Base-by-base conservation (phyloP, 768 basidiomycete genomes). In the Kwoniella shandongensis region DNA sequence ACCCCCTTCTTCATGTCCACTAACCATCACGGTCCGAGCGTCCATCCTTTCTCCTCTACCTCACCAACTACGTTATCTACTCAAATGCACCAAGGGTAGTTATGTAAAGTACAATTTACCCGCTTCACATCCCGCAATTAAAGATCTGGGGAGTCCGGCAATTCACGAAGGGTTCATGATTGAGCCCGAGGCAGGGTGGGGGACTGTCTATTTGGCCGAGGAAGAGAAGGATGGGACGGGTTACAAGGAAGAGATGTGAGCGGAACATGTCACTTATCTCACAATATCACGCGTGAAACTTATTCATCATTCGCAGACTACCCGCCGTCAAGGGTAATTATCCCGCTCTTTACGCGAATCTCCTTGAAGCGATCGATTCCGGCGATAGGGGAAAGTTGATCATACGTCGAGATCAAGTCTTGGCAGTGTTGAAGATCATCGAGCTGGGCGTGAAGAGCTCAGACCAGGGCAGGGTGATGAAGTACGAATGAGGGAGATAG, bases 401-500 rank as follows among this genome's bases (percentile, higher is more conserved):
- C 6, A 83, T 91, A 41, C 88, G 84, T 73, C 89, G 88, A 81
- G 83, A 84, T 63, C 84, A 91, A 71, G 84, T 87, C 0, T 82
- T 83, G 8, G 76, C 80, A 6, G 86, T 88, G 8, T 84, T 92
- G 62, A 83, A 87, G 77, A 80, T 92, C 71, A 83, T 91, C 65
- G 88, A 91, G 76, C 79, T 88, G 10, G 88, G 86, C 7, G 79
- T 83, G 69, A 75, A 82, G 75, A 87, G 87, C 62, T 82, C 86
- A 13, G 81, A 76, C 61, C 84, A 87, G 69, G 85, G 85, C 15
- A 74, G 76, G 50, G 52, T 61, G 4, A 10, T 59, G 42, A n/a
- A 4, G 17, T 58, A 32, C 32, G 32, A 32, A 32, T 32, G 32
- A 32, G 32, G 32, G n/a, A n/a, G n/a, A n/a, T n/a, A n/a, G n/a